Evolutionary conservation across 345 rosid species (phyloP), one percentile per base, ranked within the genome.

Genomic region (Anastatica hierochuntica): DNA sequence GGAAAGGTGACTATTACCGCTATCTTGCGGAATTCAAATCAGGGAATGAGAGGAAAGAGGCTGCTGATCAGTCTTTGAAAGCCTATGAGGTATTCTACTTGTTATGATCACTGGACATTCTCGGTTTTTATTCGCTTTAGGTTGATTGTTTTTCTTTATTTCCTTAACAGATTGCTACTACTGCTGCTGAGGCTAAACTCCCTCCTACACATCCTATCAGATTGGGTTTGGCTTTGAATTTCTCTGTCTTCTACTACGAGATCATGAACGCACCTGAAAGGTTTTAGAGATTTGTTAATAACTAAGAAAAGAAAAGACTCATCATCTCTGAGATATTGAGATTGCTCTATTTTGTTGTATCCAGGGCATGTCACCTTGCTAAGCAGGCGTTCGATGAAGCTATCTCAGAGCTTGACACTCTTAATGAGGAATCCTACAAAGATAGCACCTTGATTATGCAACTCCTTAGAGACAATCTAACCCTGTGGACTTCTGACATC

Each of bases 381-480:
- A 79, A 77, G 64, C 79, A 74, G 65, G 82, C 84, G 19, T 83
- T 83, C 21, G 90, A 83, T 64, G 90, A 77, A 36, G 90, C 86
- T 49, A 83, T 83, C 60, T 65, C 85, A 2, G 86, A 83, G 58
- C 66, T 83, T 76, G 90, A 83, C 66, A 60, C 74, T 14, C 54
- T 79, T 13, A 74, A 74, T 21, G 90, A 83, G 73, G 86, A 79
- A 50, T 83, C 90, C 24, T 83, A 79, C 70, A 83, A 83, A 49
- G 90, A 83, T 47, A 83, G 86, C 77, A 83, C 86, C 23, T 69
- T 83, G 61, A 83, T 83, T 47, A 74, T 83, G 90, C 90, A 79
- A 50, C 86, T 83, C 40, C 62, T 79, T 21, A 74, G 90, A 70
- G 90, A 83, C 70, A 83, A 83, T 64, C 80, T 83, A 53, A 76